These are phyloP conservation scores for Rhizophagus clarus DNA, from an alignment of 192 early-diverging fungal species.

Conservation along the genomic window DNA sequence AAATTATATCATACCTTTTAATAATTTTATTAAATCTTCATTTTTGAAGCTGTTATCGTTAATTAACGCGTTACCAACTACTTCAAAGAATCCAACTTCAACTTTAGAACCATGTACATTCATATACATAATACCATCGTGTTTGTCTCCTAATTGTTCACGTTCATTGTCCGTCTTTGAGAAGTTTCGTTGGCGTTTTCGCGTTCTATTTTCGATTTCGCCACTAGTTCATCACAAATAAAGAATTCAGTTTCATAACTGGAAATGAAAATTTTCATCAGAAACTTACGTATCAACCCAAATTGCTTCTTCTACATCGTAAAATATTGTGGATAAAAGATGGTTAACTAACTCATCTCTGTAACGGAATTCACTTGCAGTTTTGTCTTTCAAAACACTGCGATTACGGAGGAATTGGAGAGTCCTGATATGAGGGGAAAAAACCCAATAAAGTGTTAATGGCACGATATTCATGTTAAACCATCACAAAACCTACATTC, in stretches of 20 bases:
- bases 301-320: background rate
- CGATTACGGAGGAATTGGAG: constrained; percentile 10
- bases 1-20: too few species aligned
- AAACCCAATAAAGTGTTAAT: background rate
- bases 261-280: background rate
- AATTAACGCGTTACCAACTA: constrained; percentile 14
- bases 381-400: constrained; percentile 19
- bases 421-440: background rate
- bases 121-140: constrained; percentile 25
- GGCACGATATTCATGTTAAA: background rate
- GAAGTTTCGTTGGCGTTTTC: background rate
- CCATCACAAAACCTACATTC: constrained; percentile 12
- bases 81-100: constrained; percentile 21
- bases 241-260: constrained; percentile 22
- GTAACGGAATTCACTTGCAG: constrained; percentile 23
- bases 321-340: constrained; percentile 23
- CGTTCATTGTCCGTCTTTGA: constrained; percentile 10
- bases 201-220: background rate
- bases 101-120: constrained; percentile 12
- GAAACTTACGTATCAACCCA: constrained; percentile 22
- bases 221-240: constrained; percentile 12
- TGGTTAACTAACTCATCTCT: constrained; percentile 23
- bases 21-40: constrained; percentile 9
- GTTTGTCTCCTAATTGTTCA: constrained; percentile 23
- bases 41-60: constrained; percentile 1